These are phyloP conservation scores for Ramalina intermedia DNA, from an alignment of 495 filamentous ascomycete species.

Conservation along the genomic window DNA sequence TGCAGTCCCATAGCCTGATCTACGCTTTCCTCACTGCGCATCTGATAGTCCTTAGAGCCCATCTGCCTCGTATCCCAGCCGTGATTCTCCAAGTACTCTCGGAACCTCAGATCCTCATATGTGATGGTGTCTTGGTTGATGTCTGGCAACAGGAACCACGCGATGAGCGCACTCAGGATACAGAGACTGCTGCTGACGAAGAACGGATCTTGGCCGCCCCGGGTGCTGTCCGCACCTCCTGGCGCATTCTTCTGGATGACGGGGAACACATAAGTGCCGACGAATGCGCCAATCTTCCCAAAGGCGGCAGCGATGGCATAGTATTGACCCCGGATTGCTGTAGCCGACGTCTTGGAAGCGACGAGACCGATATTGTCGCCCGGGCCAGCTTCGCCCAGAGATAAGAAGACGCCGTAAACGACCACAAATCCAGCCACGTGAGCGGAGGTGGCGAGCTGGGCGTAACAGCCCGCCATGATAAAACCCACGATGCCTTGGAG, in stretches of 20 bases:
- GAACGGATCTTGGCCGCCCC: slow-evolving; percentile 67
- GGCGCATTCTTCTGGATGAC: slow-evolving; percentile 53
- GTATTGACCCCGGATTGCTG: slow-evolving; percentile 76
- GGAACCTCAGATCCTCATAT: slow-evolving; percentile 55
- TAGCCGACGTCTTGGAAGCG: slow-evolving; percentile 77
- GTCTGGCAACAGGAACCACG: slow-evolving; percentile 43
- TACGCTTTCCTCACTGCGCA: slow-evolving; percentile 6
- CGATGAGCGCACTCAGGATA: slow-evolving; percentile 46
- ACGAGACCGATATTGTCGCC: slow-evolving; percentile 85
- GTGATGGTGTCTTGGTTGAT: slow-evolving; percentile 64
- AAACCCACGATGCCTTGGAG: slow-evolving; percentile 68
- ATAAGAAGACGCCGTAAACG: slow-evolving; percentile 64
- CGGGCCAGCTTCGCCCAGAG: slow-evolving; percentile 72
- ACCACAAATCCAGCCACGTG: slow-evolving; percentile 67
- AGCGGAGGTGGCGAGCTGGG: slow-evolving; percentile 39
- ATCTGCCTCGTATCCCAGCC: slow-evolving; percentile 60
- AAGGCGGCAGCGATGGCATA: slow-evolving; percentile 77
- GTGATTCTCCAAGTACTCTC: slow-evolving; percentile 46
- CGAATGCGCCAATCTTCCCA: slow-evolving; percentile 81
- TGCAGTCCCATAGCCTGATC: slow-evolving; percentile 2
- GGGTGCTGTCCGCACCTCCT: slow-evolving; percentile 31
- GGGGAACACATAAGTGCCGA: slow-evolving; percentile 74
- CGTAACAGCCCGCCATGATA: slow-evolving; percentile 70
- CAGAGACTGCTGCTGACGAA: slow-evolving; percentile 54
- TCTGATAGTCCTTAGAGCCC: slow-evolving; percentile 29